phyloP scores from a whole-genome alignment of 2,329 filamentous ascomycete species.

The Leptodontidium sp. region DNA sequence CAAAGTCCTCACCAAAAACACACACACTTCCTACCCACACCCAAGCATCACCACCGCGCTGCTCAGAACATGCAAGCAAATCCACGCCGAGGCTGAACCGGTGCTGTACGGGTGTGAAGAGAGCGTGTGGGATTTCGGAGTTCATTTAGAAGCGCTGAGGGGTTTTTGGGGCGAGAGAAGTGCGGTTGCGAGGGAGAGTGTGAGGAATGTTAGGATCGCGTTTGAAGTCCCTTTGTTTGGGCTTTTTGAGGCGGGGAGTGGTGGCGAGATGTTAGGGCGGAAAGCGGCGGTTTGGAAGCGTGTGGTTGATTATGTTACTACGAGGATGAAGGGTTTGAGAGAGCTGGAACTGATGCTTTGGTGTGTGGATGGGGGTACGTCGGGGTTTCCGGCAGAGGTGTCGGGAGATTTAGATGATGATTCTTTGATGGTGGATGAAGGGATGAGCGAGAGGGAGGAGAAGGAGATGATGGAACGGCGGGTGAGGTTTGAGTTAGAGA shows the following conservation, averaged over 20 bases:
- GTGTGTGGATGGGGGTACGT: conserved; percentile 22
- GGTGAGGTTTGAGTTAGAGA: conserved; percentile 11
- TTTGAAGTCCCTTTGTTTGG: conserved; percentile 32
- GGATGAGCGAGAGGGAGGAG: background rate
- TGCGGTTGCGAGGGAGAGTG: conserved; percentile 28
- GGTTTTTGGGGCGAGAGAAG: conserved; percentile 39
- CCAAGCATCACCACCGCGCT: conserved; percentile 34
- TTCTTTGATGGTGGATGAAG: no score
- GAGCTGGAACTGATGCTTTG: conserved; percentile 41
- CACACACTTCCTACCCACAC: conserved; percentile 26
- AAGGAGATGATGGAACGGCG: background rate
- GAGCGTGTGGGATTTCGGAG: conserved; percentile 40
- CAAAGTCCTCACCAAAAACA: conserved; percentile 41
- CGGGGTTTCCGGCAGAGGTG: background rate
- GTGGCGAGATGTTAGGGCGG: background rate
- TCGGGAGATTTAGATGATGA: background rate
- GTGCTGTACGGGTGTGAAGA: conserved; percentile 38
- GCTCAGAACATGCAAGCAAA: conserved; percentile 33
- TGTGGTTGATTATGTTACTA: conserved; percentile 30
- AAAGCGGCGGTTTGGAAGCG: conserved; percentile 35
- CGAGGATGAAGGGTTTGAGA: conserved; percentile 29
- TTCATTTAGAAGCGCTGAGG: conserved; percentile 35
- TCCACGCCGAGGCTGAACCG: conserved; percentile 37
- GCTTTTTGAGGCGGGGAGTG: background rate
- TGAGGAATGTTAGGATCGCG: conserved; percentile 37